These are phyloP conservation scores for Triadica sebifera DNA, from an alignment of 345 rosid genomes.

Conservation along the genomic window DNA sequence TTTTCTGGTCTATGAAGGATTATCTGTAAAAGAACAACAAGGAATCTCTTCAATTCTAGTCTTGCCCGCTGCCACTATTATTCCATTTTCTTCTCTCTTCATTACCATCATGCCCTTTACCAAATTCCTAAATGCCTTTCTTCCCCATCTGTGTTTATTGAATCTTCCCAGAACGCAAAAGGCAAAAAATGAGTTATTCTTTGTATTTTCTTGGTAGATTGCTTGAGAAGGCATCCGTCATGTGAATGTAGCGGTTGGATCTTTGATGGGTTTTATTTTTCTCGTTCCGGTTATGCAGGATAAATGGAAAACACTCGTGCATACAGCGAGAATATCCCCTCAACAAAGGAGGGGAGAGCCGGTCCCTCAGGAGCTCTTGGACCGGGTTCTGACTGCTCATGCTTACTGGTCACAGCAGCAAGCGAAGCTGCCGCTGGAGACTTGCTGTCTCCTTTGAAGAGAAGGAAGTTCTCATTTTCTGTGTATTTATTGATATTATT, in stretches of 20 bases:
- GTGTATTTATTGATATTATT: conserved; percentile 25
- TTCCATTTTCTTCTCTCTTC: neutral
- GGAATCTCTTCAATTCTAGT: conserved; percentile 27
- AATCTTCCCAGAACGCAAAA: neutral
- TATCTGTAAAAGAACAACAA: conserved; percentile 19
- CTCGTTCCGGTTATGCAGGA: conserved; percentile 47
- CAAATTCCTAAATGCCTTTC: neutral
- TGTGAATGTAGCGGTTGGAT: neutral
- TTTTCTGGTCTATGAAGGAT: no score
- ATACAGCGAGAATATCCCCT: conserved; percentile 95
- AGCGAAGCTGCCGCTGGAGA: conserved; percentile 55
- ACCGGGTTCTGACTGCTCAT: conserved; percentile 81
- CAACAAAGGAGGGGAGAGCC: conserved; percentile 99
- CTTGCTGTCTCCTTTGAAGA: conserved; percentile 50
- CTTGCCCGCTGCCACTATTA: conserved; percentile 11
- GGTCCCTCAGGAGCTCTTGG: conserved; percentile 91
- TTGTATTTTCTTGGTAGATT: conserved; percentile 4
- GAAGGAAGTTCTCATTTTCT: conserved; percentile 5
- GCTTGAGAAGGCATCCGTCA: neutral
- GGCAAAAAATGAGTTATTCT: neutral
- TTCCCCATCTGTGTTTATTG: no score
- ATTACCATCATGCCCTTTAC: conserved; percentile 4
- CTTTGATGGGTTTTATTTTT: neutral
- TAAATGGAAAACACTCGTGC: conserved; percentile 96
- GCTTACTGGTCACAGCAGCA: conserved; percentile 96